These are phyloP conservation scores for Pseudotulostoma volvatum DNA, from an alignment of 495 filamentous ascomycete genomes.

Conservation along the genomic window DNA sequence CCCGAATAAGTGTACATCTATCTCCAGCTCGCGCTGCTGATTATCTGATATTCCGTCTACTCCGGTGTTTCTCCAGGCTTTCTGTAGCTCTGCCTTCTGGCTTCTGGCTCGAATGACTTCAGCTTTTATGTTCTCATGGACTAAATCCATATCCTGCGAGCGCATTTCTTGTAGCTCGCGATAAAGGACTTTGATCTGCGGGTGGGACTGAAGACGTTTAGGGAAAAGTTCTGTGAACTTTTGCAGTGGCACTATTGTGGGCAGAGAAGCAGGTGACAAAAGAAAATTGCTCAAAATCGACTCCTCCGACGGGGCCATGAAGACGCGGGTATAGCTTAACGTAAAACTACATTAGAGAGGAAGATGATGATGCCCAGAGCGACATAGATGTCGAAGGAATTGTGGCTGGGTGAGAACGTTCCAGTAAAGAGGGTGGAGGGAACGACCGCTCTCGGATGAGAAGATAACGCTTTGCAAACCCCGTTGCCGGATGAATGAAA, in stretches of 20 bases:
- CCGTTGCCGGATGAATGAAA: no score
- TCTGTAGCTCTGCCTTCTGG: constrained; percentile 44
- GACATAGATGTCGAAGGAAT: no score
- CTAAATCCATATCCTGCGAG: constrained; percentile 47
- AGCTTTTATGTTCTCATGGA: constrained; percentile 48
- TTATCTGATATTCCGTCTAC: constrained; percentile 34
- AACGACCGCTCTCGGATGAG: no score
- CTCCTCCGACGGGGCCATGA: constrained; percentile 55
- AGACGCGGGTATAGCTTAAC: no score
- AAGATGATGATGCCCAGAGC: no score
- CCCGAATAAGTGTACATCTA: constrained; percentile 58
- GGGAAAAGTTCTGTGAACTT: constrained; percentile 70
- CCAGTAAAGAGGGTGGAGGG: no score
- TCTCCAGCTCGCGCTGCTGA: constrained; percentile 53
- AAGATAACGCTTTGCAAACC: no score
- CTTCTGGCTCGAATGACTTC: constrained; percentile 48
- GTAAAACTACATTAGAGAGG: no score
- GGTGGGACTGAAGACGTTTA: constrained; percentile 45
- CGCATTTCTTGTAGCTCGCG: constrained; percentile 60
- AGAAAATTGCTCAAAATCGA: constrained; percentile 64
- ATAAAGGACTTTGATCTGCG: constrained; percentile 60
- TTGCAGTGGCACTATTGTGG: constrained; percentile 51
- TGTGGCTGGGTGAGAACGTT: no score
- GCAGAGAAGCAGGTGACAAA: constrained; percentile 55
- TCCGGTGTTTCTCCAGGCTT: constrained; percentile 35